Conservation (phyloP, 768 basidiomycete genomes). For the Lactarius sp. region DNA sequence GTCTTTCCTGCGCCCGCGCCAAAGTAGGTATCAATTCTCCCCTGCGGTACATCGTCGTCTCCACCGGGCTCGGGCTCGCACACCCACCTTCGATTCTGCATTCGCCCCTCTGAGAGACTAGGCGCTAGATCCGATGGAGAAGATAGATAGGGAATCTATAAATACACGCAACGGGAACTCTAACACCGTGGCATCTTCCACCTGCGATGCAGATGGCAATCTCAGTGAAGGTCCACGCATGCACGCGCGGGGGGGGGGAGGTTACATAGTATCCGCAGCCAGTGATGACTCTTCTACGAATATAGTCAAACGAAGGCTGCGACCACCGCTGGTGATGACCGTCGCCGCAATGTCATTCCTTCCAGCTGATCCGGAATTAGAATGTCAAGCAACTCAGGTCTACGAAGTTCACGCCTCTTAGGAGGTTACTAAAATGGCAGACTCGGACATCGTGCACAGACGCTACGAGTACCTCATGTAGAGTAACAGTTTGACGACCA, state of each 20-base stretch:
- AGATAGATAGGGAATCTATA: conserved; percentile 89
- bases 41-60: conserved; percentile 37
- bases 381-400: conserved; percentile 48
- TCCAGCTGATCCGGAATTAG: not conserved
- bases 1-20: conserved; percentile 47
- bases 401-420: conserved; percentile 77
- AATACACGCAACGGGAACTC: conserved; percentile 81
- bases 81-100: conserved; percentile 45
- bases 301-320: conserved; percentile 44
- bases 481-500: not conserved
- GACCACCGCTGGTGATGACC: conserved; percentile 58
- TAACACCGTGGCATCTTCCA: conserved; percentile 44
- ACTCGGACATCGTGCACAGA: conserved; percentile 67
- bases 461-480: conserved; percentile 52
- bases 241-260: not conserved
- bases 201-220: conserved; percentile 27
- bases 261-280: conserved; percentile 55
- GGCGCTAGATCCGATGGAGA: conserved; percentile 62
- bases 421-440: conserved; percentile 65
- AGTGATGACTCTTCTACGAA: conserved; percentile 83
- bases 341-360: conserved; percentile 51
- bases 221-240: not conserved
- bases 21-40: conserved; percentile 55
- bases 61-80: conserved; percentile 42
- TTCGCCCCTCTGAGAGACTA: conserved; percentile 26